Conservation (phyloP, 2,329 filamentous ascomycete genomes). For the Ophiostoma pallidulum region DNA sequence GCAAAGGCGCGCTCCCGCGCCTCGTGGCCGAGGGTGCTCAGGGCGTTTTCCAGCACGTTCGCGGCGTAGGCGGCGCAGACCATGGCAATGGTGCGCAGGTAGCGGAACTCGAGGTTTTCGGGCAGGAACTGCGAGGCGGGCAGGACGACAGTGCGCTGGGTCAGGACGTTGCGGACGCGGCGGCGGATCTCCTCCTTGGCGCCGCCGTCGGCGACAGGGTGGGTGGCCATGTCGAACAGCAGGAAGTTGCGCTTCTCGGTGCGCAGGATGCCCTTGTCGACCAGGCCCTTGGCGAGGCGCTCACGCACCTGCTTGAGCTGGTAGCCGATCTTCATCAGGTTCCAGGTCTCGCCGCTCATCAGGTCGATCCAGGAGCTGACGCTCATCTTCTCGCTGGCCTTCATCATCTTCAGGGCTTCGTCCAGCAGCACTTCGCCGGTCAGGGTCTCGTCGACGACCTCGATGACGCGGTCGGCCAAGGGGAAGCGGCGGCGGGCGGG, state of each 20-base stretch:
- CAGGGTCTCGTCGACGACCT: slow-evolving; percentile 92
- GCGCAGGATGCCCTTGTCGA: slow-evolving; percentile 96
- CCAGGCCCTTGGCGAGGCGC: slow-evolving; percentile 89
- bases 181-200: slow-evolving; percentile 96
- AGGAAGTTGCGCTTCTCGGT: slow-evolving; percentile 99
- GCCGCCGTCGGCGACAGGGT: slow-evolving; percentile 89
- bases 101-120: slow-evolving; percentile 89
- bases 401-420: slow-evolving; percentile 99
- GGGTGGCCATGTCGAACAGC: slow-evolving; percentile 98
- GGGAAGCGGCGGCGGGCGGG: slow-evolving; percentile 85
- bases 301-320: slow-evolving; percentile 99
- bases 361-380: slow-evolving; percentile 98
- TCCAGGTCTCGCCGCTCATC: slow-evolving; percentile 99
- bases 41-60: slow-evolving; percentile 95
- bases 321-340: slow-evolving; percentile 99
- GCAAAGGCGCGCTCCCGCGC: slow-evolving; percentile 89
- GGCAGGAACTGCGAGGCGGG: slow-evolving; percentile 81
- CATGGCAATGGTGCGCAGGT: slow-evolving; percentile 86
- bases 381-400: slow-evolving; percentile 99
- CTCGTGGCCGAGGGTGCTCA: slow-evolving; percentile 88
- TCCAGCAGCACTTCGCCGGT: slow-evolving; percentile 96
- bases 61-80: slow-evolving; percentile 96
- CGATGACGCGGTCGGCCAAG: slow-evolving; percentile 84
- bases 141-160: slow-evolving; percentile 86
- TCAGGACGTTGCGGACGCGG: slow-evolving; percentile 85